phyloP scores from a whole-genome alignment of 352 stramenopile species.

The Pythium vanterpoolii region DNA sequence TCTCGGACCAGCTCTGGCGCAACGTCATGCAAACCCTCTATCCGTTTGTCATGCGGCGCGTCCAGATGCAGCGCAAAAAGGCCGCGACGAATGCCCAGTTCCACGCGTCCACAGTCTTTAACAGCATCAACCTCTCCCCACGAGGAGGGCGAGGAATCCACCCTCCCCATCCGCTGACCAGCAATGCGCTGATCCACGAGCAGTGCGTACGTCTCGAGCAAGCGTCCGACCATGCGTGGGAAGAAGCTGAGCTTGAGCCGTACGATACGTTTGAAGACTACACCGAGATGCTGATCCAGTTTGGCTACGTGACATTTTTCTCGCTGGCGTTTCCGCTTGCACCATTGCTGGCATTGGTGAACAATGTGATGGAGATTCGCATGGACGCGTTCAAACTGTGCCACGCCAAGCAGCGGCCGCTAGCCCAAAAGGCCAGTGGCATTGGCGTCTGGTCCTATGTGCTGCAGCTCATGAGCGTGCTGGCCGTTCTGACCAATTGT shows the following conservation, averaged over 20 bases:
- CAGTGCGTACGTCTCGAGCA: constrained; percentile 81
- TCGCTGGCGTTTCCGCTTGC: constrained; percentile 94
- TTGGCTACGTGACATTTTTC: constrained; percentile 96
- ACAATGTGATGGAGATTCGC: constrained; percentile 92
- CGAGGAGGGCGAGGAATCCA: neutral
- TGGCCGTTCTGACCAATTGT: constrained; percentile 96
- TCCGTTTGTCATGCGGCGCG: constrained; percentile 54
- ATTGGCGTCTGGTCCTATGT: constrained; percentile 89
- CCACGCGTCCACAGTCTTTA: constrained; percentile 62
- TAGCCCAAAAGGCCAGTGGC: constrained; percentile 91
- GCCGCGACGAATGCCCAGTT: constrained; percentile 57
- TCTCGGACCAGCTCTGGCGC: constrained; percentile 92
- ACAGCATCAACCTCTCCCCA: constrained; percentile 8
- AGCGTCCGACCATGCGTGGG: constrained; percentile 79
- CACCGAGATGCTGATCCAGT: constrained; percentile 93
- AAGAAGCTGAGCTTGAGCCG: constrained; percentile 86
- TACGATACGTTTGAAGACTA: constrained; percentile 97
- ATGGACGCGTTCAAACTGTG: constrained; percentile 95
- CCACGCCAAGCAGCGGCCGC: constrained; percentile 85
- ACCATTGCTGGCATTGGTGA: constrained; percentile 90
- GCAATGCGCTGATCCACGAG: constrained; percentile 66
- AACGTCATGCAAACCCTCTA: constrained; percentile 91
- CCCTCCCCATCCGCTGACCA: constrained; percentile 1
- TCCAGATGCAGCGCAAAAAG: constrained; percentile 51
- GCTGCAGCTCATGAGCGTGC: constrained; percentile 93